Conservation (phyloP, 148 eudicot species). For the Dianthus caryophyllus region DNA sequence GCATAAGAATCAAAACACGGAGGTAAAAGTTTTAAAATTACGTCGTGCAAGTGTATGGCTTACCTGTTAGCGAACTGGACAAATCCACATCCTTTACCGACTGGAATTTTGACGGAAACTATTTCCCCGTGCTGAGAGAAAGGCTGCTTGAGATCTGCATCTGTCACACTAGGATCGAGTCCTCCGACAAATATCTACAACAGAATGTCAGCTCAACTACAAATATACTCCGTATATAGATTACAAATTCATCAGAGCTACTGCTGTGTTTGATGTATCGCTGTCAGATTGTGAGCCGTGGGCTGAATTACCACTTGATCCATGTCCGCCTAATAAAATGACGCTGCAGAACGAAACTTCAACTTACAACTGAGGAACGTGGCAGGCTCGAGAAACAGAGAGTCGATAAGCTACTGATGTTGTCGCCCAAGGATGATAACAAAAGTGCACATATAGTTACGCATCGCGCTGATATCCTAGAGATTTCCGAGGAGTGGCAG, state of each 20-base stretch:
- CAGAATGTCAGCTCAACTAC: neutral
- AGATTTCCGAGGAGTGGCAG: constrained; percentile 90
- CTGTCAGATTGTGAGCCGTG: constrained; percentile 80
- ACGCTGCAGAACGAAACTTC: neutral
- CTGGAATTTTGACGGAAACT: constrained; percentile 89
- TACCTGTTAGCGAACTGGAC: constrained; percentile 94
- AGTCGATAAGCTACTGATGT: too few species aligned
- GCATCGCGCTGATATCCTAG: constrained; percentile 71
- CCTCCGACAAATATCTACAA: constrained; percentile 95
- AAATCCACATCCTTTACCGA: constrained; percentile 95
- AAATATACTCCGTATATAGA: neutral
- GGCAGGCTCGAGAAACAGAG: neutral
- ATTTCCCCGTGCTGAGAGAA: constrained; percentile 87
- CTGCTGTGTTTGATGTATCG: constrained; percentile 89
- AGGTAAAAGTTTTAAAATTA: too few species aligned
- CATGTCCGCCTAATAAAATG: constrained; percentile 58
- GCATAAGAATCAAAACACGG: too few species aligned
- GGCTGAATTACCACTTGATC: constrained; percentile 54
- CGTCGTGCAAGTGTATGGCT: neutral
- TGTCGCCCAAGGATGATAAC: too few species aligned
- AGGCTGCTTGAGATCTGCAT: constrained; percentile 88
- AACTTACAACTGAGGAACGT: neutral
- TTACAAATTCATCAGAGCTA: constrained; percentile 23
- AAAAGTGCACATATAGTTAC: too few species aligned
- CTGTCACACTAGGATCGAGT: constrained; percentile 81